A percentile compares a stretch with the other conserved stretches of the same genome.
phyloP scores from a whole-genome alignment of 2,329 filamentous ascomycete genomes.

The Epichloe hybrida region DNA sequence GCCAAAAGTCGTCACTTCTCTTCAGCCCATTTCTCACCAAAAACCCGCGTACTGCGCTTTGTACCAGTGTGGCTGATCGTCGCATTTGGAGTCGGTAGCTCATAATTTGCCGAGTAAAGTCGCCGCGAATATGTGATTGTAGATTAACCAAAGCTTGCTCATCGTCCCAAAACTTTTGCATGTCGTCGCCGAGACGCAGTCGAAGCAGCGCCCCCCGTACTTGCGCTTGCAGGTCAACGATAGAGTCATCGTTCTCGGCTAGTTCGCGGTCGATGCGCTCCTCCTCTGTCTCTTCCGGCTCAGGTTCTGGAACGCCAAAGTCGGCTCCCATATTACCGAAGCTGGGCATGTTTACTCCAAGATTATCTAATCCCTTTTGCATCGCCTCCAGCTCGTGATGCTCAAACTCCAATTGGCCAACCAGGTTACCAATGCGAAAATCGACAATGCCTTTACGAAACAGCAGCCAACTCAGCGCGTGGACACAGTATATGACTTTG shows the following conservation, averaged over 20 bases:
- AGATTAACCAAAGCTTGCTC: constrained; percentile 69
- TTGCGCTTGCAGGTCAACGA: constrained; percentile 77
- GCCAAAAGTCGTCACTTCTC: constrained; percentile 53
- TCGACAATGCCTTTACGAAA: constrained; percentile 89
- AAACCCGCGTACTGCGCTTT: constrained; percentile 66
- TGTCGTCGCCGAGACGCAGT: constrained; percentile 62
- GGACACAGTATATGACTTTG: constrained; percentile 98
- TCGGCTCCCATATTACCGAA: constrained; percentile 96
- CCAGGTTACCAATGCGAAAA: constrained; percentile 91
- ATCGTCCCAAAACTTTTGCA: constrained; percentile 81
- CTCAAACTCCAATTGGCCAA: constrained; percentile 93
- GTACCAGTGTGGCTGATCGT: constrained; percentile 63
- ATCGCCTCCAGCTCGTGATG: constrained; percentile 95
- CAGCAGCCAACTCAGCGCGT: constrained; percentile 92
- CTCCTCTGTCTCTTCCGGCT: constrained; percentile 79
- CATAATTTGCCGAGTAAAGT: constrained; percentile 72
- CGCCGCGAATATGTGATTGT: constrained; percentile 76
- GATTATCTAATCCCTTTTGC: constrained; percentile 91
- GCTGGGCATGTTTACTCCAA: constrained; percentile 90
- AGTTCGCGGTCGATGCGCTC: constrained; percentile 76
- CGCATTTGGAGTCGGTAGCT: constrained; percentile 75
- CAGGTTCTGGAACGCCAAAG: constrained; percentile 68
- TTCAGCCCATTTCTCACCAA: constrained; percentile 52
- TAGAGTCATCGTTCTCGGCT: constrained; percentile 55
- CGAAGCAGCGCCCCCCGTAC: constrained; percentile 68